phyloP scores from a whole-genome alignment of 2,329 filamentous ascomycete species.

The Aphanocladium album region DNA sequence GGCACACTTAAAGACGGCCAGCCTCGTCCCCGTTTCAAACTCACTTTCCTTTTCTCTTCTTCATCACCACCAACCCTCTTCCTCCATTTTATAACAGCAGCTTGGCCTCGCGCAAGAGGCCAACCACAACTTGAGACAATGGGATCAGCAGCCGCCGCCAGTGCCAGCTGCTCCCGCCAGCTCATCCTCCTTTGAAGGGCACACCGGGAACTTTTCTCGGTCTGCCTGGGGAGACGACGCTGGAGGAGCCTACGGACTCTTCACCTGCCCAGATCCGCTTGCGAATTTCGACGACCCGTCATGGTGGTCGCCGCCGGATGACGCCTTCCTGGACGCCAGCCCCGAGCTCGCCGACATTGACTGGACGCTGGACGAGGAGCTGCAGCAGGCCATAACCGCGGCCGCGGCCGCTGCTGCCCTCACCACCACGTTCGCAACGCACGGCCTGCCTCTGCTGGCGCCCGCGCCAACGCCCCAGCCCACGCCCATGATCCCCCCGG shows the following conservation, averaged over 20 bases:
- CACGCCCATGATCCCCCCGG: not conserved
- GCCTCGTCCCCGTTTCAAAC: not conserved
- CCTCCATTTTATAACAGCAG: not conserved
- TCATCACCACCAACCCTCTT: not conserved
- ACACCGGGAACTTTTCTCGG: constrained; percentile 3
- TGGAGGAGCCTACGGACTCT: not conserved
- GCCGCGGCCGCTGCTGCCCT: not conserved
- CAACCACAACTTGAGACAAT: constrained; percentile 11
- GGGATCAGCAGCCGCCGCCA: constrained; percentile 9
- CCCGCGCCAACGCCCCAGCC: not conserved
- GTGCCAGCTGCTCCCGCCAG: constrained; percentile 9
- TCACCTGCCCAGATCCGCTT: not conserved
- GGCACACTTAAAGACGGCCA: not conserved
- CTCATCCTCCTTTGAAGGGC: constrained; percentile 9
- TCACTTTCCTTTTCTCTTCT: not conserved
- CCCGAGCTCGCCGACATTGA: not conserved
- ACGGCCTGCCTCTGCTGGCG: not conserved
- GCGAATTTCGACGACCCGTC: not conserved
- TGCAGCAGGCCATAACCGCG: not conserved
- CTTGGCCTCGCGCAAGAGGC: constrained; percentile 14
- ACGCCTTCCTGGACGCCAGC: not conserved
- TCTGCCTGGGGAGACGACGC: constrained; percentile 3
- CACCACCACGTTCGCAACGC: not conserved
- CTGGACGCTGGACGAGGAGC: constrained; percentile 5
- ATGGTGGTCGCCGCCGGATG: not conserved